Percentiles rank a stretch among this genome's conserved stretches.
phyloP scores from a whole-genome alignment of 2,329 filamentous ascomycete species.

The Alternaria triticina region DNA sequence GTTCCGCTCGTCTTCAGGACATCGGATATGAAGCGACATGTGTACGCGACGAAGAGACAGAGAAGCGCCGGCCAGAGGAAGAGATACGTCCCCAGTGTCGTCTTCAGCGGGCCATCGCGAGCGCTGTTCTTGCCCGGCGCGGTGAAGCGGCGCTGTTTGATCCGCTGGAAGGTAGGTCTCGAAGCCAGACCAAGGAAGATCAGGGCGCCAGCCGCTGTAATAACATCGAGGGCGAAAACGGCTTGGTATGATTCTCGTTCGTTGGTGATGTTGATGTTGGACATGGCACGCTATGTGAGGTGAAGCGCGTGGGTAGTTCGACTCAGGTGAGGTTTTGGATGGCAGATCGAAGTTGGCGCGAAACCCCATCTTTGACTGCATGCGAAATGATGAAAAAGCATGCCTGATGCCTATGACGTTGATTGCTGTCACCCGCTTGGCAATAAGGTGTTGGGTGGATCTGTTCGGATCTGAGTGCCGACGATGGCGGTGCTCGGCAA shows the following conservation, averaged over 20 bases:
- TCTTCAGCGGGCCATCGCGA: constrained; percentile 2
- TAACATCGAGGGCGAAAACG: constrained; percentile 9
- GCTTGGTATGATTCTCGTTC: constrained; percentile 5
- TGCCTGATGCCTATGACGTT: background rate
- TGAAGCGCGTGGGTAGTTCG: background rate
- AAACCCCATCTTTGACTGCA: background rate
- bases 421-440: background rate
- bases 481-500: background rate
- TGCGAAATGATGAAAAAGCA: background rate
- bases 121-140: background rate
- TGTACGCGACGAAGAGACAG: constrained; percentile 7
- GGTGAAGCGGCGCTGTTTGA: constrained; percentile 2
- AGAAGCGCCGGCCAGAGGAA: constrained; percentile 7
- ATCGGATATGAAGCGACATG: constrained; percentile 7
- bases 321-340: background rate
- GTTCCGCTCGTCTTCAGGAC: constrained; percentile 3
- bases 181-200: constrained; percentile 2
- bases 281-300: background rate
- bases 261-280: background rate
- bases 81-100: constrained; percentile 7
- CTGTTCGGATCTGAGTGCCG: background rate
- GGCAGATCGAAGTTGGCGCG: background rate
- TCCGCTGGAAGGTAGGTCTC: constrained; percentile 3
- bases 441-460: background rate
- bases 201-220: background rate